Conservation (phyloP, 805 yeast species). For the Diddensiella caesifluorescens region DNA sequence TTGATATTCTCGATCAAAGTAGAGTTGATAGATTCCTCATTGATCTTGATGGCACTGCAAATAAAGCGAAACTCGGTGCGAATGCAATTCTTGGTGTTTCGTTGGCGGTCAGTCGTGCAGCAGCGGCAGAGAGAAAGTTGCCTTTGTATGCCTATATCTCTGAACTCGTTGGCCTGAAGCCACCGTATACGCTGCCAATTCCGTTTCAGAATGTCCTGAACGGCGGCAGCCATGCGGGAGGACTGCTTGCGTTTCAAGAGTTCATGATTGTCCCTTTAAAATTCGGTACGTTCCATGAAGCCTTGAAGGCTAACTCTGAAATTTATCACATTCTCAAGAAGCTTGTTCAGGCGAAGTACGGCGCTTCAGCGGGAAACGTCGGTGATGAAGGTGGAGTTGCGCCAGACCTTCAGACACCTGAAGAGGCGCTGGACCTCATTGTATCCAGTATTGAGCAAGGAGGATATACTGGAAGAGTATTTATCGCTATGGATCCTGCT, state of each 20-base stretch:
- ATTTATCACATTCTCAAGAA: conserved; percentile 96
- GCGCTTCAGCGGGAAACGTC: conserved; percentile 97
- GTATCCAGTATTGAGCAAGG: conserved; percentile 37
- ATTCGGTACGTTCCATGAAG: conserved; percentile 88
- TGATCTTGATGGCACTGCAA: conserved; percentile 91
- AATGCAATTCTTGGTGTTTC: conserved; percentile 98
- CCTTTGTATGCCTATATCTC: conserved; percentile 92
- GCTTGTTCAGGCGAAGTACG: conserved; percentile 89
- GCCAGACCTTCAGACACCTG: conserved; percentile 91
- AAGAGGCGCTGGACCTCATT: conserved; percentile 95
- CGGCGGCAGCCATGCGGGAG: conserved; percentile 99
- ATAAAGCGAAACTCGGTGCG: conserved; percentile 97
- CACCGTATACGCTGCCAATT: conserved; percentile 92
- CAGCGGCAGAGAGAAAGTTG: conserved; percentile 90
- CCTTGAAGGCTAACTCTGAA: conserved; percentile 94
- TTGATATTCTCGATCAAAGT: conserved; percentile 82
- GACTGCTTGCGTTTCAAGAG: conserved; percentile 98
- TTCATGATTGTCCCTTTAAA: conserved; percentile 97
- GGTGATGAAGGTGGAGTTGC: conserved; percentile 99
- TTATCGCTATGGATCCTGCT: too few relatives aligned
- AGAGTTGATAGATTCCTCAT: conserved; percentile 81
- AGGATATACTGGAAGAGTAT: neutral
- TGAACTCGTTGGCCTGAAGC: conserved; percentile 67
- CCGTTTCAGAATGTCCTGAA: conserved; percentile 97
- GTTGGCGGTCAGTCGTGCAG: conserved; percentile 94